Evolutionary conservation across 495 filamentous ascomycete species (phyloP), one percentile per base, ranked within the genome.

Genomic region (Filosporella fistucella): DNA sequence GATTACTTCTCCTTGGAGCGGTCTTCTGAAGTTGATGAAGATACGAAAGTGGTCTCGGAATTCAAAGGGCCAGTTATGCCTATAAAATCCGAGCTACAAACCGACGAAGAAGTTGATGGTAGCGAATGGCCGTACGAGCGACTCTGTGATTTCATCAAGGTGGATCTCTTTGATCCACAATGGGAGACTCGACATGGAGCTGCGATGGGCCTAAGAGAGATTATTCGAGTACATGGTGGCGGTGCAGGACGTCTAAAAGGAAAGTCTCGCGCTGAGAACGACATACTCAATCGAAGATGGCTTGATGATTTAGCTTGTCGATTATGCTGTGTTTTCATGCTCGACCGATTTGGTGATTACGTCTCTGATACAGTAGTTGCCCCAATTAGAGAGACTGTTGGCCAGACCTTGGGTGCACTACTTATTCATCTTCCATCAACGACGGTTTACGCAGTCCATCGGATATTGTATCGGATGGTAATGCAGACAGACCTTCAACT

Each of bases 181-280:
- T 98, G 93, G 93, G 93, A 98, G 66, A 87, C 90, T 26, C 83
- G 93, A n/a, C 93, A 98, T 67, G 93, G 93, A 49, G 91, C 93
- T 35, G 90, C 93, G 17, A 91, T 98, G 84, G 94, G 89, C 25
- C 69, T 98, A 23, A 81, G 94, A 56, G 94, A 98, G 65, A 81
- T 97, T 26, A 74, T 95, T 49, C 81, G 93, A 39, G 88, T 95
- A 13, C 93, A 98, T 61, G 93, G 93, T 24, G 79, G 76, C 21
- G 94, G 93, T 32, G 91, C 93, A n/a, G 93, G 94, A 32, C 81
- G 93, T 22, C 59, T 80, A 37, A 74, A 72, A 33, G 88, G 82
- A 42, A 89, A 84, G 61, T 71, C 72, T 25, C 76, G 85, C 46
- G 52, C 69, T 16, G 81, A 90, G 57, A 98, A 98, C 59, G 77